Percentiles rank a stretch among this genome's conserved stretches.
Evolutionary conservation across 208 protist species (phyloP).

Genomic region (Naegleria gruberi): DNA sequence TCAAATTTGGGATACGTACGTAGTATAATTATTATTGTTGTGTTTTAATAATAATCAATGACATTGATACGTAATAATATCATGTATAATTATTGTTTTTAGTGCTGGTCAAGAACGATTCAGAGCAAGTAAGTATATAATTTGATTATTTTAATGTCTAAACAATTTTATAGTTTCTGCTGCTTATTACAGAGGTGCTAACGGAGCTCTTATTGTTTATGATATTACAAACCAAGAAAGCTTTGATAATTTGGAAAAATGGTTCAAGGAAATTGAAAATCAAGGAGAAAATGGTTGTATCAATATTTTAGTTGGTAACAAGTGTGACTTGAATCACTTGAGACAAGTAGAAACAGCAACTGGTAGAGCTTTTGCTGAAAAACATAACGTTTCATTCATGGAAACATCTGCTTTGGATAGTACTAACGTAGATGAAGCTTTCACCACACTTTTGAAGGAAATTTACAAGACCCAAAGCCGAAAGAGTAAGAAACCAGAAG

Average conservation of each 20-base stretch:
- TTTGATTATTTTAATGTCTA: background rate
- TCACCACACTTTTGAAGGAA: constrained; percentile 92
- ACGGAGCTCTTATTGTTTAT: constrained; percentile 97
- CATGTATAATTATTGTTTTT: background rate
- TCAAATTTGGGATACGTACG: constrained; percentile 80
- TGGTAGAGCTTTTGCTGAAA: constrained; percentile 83
- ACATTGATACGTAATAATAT: background rate
- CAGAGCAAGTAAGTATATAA: constrained; percentile 67
- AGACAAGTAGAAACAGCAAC: constrained; percentile 76
- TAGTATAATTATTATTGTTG: background rate
- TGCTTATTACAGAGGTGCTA: constrained; percentile 91
- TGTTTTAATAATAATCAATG: background rate
- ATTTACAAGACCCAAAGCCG: constrained; percentile 41
- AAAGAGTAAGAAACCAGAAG: background rate
- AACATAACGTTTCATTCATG: constrained; percentile 91
- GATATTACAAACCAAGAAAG: constrained; percentile 94
- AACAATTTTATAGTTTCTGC: constrained; percentile 12
- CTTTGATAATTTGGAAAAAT: constrained; percentile 92
- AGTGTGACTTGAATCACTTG: constrained; percentile 81
- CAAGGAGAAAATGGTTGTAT: constrained; percentile 86
- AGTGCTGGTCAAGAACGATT: constrained; percentile 80
- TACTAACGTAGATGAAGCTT: constrained; percentile 97
- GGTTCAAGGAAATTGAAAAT: constrained; percentile 94
- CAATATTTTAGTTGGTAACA: constrained; percentile 98
- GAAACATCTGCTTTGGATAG: constrained; percentile 96